phyloP scores from a whole-genome alignment of 805 yeast species.

The Schizosaccharomyces lindneri region DNA sequence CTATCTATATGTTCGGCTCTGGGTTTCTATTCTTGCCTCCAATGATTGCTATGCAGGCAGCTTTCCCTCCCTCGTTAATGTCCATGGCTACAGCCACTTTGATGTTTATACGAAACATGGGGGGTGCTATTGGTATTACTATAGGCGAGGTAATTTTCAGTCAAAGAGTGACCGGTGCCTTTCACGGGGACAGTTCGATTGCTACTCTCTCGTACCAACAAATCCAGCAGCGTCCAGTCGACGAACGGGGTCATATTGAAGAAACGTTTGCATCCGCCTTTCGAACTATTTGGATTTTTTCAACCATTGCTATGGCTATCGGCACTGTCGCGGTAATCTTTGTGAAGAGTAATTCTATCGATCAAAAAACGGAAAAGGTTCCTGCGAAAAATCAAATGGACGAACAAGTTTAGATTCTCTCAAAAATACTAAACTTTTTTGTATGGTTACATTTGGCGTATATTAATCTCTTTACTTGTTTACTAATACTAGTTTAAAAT shows the following conservation, averaged over 20 bases:
- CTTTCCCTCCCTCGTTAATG: constrained; percentile 11
- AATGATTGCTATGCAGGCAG: constrained; percentile 12
- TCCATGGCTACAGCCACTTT: constrained; percentile 13
- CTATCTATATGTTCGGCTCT: constrained; percentile 23
- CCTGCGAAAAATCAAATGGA: background rate
- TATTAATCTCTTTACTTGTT: background rate
- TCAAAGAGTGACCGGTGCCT: background rate
- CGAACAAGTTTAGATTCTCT: background rate
- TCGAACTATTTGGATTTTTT: background rate
- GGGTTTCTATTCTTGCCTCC: constrained; percentile 23
- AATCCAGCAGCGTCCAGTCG: background rate
- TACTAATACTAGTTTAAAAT: background rate
- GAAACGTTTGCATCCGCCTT: background rate
- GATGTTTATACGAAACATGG: constrained; percentile 12
- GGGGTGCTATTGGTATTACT: constrained; percentile 14
- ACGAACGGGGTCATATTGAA: background rate
- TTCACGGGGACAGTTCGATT: background rate
- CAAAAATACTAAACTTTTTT: background rate
- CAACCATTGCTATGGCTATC: background rate
- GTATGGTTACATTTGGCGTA: background rate
- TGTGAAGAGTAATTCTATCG: background rate
- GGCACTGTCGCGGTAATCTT: background rate
- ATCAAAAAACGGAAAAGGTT: background rate
- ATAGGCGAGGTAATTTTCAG: constrained; percentile 10
- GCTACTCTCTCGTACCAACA: background rate